Conservation (phyloP, 2,329 filamentous ascomycete genomes). For the Tolypocladium paradoxum region DNA sequence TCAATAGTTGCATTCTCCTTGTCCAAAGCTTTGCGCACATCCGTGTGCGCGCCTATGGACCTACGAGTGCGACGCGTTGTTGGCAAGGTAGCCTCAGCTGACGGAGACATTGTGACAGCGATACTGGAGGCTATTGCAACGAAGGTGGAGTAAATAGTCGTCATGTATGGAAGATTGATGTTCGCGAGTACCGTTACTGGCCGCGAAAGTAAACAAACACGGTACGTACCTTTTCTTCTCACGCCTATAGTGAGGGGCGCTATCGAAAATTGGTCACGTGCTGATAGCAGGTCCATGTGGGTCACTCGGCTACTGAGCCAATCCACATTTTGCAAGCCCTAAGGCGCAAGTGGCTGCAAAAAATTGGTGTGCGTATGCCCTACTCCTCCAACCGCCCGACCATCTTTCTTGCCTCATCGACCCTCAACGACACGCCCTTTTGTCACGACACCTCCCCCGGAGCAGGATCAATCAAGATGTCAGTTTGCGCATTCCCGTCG, state of each 20-base stretch:
- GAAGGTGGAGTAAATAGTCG: background rate
- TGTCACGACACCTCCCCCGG: slow-evolving; percentile 25
- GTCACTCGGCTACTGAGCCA: slow-evolving; percentile 18
- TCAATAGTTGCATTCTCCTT: slow-evolving; percentile 73
- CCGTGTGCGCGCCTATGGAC: slow-evolving; percentile 55
- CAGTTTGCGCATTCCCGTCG: slow-evolving; percentile 16
- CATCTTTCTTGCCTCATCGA: slow-evolving; percentile 22
- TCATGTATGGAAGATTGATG: background rate
- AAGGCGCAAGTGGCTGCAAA: slow-evolving; percentile 22
- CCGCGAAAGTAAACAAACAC: no score
- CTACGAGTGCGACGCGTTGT: slow-evolving; percentile 52
- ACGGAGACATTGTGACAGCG: slow-evolving; percentile 19
- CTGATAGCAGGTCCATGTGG: slow-evolving; percentile 7
- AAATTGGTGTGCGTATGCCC: slow-evolving; percentile 24
- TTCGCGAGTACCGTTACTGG: no score
- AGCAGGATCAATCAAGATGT: slow-evolving; percentile 34
- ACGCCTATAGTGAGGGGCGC: background rate
- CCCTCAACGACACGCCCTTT: slow-evolving; percentile 27
- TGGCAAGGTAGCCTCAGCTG: slow-evolving; percentile 37
- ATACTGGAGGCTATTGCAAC: slow-evolving; percentile 10
- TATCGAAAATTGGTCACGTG: slow-evolving; percentile 2
- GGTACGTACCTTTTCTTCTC: slow-evolving; percentile 6
- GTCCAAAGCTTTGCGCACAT: slow-evolving; percentile 42
- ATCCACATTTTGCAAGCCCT: slow-evolving; percentile 31
- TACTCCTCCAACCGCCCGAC: slow-evolving; percentile 27